Evolutionary conservation across 2,329 filamentous ascomycete species (phyloP).

Genomic region (Trichoderma oligosporum): DNA sequence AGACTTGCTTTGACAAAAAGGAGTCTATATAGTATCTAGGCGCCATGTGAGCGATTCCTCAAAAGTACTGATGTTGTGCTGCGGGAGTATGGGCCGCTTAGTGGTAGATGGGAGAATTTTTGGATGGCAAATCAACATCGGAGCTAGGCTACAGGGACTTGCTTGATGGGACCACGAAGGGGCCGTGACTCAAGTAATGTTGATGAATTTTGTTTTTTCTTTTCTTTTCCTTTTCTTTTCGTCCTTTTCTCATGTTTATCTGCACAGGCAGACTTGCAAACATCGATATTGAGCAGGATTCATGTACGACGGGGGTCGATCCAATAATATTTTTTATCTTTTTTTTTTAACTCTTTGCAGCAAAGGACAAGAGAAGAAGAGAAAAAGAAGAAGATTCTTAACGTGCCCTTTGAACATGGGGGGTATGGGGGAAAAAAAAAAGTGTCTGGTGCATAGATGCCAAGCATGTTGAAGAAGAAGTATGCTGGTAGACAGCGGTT

Average conservation of each 20-base stretch:
- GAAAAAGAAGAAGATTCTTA: not conserved
- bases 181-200: conserved; percentile 14
- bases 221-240: not conserved
- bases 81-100: not conserved
- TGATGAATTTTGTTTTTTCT: conserved; percentile 15
- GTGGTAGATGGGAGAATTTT: not conserved
- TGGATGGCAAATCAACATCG: conserved; percentile 12
- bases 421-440: not conserved
- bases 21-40: not conserved
- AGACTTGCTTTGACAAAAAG: not conserved
- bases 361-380: not conserved
- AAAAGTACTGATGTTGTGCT: not conserved
- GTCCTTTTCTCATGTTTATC: conserved; percentile 14
- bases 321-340: conserved; percentile 16
- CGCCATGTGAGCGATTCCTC: not conserved
- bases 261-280: conserved; percentile 17
- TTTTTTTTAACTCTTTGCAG: conserved; percentile 2
- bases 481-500: conserved; percentile 2
- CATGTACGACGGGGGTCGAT: conserved; percentile 20
- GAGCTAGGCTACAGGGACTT: not conserved
- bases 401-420: conserved; percentile 18
- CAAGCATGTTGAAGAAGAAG: not conserved
- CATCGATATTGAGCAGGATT: conserved; percentile 20
- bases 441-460: not conserved
- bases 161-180: not conserved